Evolutionary conservation across 306 rosid genomes (phyloP).

Genomic region (Prunus salicina): DNA sequence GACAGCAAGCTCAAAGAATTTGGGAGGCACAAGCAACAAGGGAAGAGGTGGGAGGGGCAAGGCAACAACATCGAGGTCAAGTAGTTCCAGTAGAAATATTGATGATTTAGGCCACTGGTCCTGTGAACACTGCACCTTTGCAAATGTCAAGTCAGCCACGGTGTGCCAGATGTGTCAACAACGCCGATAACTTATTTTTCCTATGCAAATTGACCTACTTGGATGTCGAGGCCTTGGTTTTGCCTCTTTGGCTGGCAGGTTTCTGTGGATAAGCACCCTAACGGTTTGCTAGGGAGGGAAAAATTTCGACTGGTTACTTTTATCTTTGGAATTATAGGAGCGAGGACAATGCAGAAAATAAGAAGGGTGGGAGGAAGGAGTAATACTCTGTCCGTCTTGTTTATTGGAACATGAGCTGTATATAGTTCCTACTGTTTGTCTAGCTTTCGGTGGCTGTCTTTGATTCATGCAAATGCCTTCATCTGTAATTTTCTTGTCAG

Average conservation of each 20-base stretch:
- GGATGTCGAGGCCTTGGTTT: conserved; percentile 8
- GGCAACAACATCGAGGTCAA: conserved; percentile 35
- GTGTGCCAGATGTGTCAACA: conserved; percentile 47
- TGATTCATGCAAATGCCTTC: conserved; percentile 25
- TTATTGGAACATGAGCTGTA: conserved; percentile 27
- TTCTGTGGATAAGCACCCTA: neutral
- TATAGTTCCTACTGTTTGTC: conserved; percentile 25
- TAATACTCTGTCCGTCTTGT: neutral
- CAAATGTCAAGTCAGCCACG: conserved; percentile 31
- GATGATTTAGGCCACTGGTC: conserved; percentile 48
- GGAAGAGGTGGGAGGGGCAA: conserved; percentile 46
- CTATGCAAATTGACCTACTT: conserved; percentile 8
- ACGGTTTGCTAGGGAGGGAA: conserved; percentile 1
- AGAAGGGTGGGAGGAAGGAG: conserved; percentile 13
- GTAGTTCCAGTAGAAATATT: conserved; percentile 34
- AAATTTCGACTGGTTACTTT: neutral
- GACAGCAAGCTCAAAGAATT: conserved; percentile 36
- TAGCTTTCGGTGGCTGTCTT: conserved; percentile 11
- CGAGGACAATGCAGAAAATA: conserved; percentile 7
- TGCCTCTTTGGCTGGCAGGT: conserved; percentile 13
- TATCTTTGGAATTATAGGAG: neutral
- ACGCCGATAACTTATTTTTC: conserved; percentile 25
- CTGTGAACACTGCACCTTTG: conserved; percentile 52
- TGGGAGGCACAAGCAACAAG: conserved; percentile 37
- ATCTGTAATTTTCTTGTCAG: conserved; percentile 9